Evolutionary conservation across 2,329 filamentous ascomycete genomes (phyloP).

Genomic region (Fusarium luffae): DNA sequence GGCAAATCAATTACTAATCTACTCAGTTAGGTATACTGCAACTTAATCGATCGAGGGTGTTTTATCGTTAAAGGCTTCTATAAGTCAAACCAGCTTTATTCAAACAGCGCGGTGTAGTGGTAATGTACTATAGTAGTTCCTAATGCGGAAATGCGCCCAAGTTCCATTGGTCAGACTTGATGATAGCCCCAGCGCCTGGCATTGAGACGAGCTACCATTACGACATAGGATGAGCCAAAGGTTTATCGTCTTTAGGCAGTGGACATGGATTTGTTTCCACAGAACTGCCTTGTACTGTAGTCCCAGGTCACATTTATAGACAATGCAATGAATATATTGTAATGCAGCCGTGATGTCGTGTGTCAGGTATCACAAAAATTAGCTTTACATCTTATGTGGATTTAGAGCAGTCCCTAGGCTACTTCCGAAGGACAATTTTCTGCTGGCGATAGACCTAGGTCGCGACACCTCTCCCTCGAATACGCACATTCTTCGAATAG

Average conservation of each 20-base stretch:
- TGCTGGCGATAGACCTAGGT: neutral
- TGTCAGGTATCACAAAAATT: neutral
- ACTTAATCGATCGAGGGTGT: neutral
- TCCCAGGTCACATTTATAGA: neutral
- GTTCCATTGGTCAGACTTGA: slow-evolving; percentile 21
- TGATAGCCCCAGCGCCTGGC: neutral
- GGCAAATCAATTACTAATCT: too few relatives aligned
- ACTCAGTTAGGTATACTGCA: neutral
- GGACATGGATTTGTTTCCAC: neutral
- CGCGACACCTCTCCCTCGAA: neutral
- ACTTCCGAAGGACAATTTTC: neutral
- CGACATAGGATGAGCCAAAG: neutral
- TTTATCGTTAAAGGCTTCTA: neutral
- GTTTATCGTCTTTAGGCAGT: neutral
- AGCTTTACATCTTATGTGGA: neutral
- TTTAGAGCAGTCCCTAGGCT: neutral
- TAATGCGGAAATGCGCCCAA: slow-evolving; percentile 19
- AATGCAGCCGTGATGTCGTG: neutral
- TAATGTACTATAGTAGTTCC: slow-evolving; percentile 2
- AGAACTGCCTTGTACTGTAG: neutral
- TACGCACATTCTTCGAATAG: neutral
- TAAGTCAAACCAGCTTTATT: neutral
- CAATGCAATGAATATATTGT: neutral
- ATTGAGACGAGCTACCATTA: neutral
- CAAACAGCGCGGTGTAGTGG: neutral